Evolutionary conservation across 306 rosid species (phyloP).

Genomic region (Corylus heterophylla): DNA sequence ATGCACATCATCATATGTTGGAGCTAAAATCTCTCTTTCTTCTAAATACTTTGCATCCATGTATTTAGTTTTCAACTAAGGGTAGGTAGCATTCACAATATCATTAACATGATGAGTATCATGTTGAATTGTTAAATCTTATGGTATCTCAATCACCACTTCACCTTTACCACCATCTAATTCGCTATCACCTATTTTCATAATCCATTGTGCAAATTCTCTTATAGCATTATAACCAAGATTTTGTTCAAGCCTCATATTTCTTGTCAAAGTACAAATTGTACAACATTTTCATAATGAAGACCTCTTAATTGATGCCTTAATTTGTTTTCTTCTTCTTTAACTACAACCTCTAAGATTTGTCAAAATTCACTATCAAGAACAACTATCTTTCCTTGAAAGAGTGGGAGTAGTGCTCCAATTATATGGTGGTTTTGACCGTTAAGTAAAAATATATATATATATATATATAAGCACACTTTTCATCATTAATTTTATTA

Average conservation of each 20-base stretch:
- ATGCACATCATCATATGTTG: not conserved
- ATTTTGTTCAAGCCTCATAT: not conserved
- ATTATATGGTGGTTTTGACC: too few species aligned
- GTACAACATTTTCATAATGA: not conserved
- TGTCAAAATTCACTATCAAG: conserved; percentile 3
- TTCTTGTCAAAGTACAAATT: not conserved
- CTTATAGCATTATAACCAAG: not conserved
- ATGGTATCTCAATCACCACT: not conserved
- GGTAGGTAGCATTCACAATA: not conserved
- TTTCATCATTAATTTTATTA: too few species aligned
- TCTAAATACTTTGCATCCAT: not conserved
- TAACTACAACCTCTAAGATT: not conserved
- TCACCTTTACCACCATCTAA: not conserved
- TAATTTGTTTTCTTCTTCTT: not conserved
- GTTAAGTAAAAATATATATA: too few species aligned
- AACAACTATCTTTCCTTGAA: not conserved
- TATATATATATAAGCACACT: too few species aligned
- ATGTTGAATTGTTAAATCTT: not conserved
- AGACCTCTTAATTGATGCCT: not conserved
- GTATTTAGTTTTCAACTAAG: not conserved
- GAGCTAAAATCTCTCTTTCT: not conserved
- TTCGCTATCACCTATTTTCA: not conserved
- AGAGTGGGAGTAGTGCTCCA: too few species aligned
- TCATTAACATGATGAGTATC: not conserved
- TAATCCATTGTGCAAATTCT: not conserved